Base-by-base conservation (phyloP, 306 rosid species). In the Fagus sylvatica region DNA sequence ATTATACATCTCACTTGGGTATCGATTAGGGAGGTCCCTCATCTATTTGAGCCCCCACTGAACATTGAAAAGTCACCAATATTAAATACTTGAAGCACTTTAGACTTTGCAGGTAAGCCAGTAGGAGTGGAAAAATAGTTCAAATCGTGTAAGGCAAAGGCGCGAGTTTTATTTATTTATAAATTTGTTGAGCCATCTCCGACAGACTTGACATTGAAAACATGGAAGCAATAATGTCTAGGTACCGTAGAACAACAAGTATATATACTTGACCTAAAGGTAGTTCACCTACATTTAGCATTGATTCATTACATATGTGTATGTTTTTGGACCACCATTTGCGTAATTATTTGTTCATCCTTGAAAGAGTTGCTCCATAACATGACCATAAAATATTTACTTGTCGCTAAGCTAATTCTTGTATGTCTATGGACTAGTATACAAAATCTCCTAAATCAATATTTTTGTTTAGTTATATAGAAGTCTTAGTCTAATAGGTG, bases 1-100 rank as follows among this genome's bases (percentile, higher is more conserved):
- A 60, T 32, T 17, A 32, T 60, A 11, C 66, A 11, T 60, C 66
- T 46, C 34, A 8, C 13, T 4, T 22, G 16, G 67, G 46, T 36
- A 64, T 64, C 36, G 46, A 64, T 36, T 64, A 64, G 46, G 70
- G 70, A 64, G 70, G 48, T 15, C 48, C 70, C 30, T 16, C 30
- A 37, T 37, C 70, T 36, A 6, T 36, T 16, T 64, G 11, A 33
- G 15, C 34, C 48, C 19, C 70, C 70, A 64, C 70, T 37, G 17
- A 36, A 34, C 48, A 37, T 34, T 64, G 70, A 37, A 64, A 64
- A 64, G 28, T 64, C 28, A 64, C 43, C 2, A 28, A 37, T 7
- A 64, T 34, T 17, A 36, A 64, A 64, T 36, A 64, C 67, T 32
- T 11, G 39, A 12, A 60, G 40, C 67, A 60, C 7, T 60, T 30